These are phyloP conservation scores for Lophiotrema nucula DNA, from an alignment of 495 filamentous ascomycete genomes.

Conservation along the genomic window DNA sequence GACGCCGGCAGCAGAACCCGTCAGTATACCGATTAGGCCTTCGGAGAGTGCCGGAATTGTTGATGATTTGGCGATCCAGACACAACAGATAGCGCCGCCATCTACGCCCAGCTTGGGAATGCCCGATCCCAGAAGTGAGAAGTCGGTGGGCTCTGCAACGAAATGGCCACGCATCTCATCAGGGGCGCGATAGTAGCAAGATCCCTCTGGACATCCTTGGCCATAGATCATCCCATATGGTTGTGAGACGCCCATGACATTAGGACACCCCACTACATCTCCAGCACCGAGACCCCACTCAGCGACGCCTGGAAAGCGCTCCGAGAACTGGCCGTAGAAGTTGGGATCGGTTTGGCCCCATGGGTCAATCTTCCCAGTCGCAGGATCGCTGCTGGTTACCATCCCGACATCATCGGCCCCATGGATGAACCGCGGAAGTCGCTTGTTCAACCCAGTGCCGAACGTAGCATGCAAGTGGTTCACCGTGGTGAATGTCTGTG, in stretches of 20 bases:
- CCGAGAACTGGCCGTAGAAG: slow-evolving; percentile 70
- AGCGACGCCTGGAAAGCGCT: slow-evolving; percentile 69
- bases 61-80: slow-evolving; percentile 89
- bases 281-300: slow-evolving; percentile 77
- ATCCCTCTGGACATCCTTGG: slow-evolving; percentile 79
- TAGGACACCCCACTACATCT: slow-evolving; percentile 70
- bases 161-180: slow-evolving; percentile 81
- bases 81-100: slow-evolving; percentile 64
- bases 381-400: slow-evolving; percentile 73
- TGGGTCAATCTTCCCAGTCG: slow-evolving; percentile 71
- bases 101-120: slow-evolving; percentile 67
- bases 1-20: slow-evolving; percentile 83
- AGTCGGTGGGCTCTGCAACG: slow-evolving; percentile 53
- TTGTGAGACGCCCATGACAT: slow-evolving; percentile 86
- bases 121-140: slow-evolving; percentile 56
- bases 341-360: slow-evolving; percentile 79
- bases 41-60: slow-evolving; percentile 68
- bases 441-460: slow-evolving; percentile 58
- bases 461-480: slow-evolving; percentile 76
- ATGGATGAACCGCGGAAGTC: slow-evolving; percentile 74
- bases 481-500: slow-evolving; percentile 69
- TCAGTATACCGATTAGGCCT: slow-evolving; percentile 75
- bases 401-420: slow-evolving; percentile 72
- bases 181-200: slow-evolving; percentile 67
- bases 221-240: slow-evolving; percentile 79